Evolutionary conservation across 2,329 filamentous ascomycete genomes (phyloP), one percentile per base, ranked within the genome.

Genomic region (Seiridium cupressi): DNA sequence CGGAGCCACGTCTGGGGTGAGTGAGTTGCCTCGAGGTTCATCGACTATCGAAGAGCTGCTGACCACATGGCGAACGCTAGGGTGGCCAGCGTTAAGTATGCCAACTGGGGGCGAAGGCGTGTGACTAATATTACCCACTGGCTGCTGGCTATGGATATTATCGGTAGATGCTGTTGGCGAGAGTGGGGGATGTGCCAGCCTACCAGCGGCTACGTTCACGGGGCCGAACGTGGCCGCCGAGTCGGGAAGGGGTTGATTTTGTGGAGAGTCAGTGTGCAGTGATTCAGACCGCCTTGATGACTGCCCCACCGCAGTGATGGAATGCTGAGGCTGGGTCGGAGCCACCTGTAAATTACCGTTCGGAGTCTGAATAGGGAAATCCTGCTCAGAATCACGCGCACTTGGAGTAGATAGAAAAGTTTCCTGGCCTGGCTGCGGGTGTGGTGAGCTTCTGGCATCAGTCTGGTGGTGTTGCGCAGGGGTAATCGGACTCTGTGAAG

Each of bases 301-400:
- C n/a, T 58, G 59, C 44, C 49, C 62, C 57, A 69, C 63, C 9
- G 64, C 60, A 2, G 65, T 64, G 5, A 61, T 63, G 47, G 68
- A 64, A 42, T 70, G 66, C 42, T 67, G 66, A 13, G 61, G 56
- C 9, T 66, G 67, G 18, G 18, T 26, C 18, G 18, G 18, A 26
- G 18, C 18, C 18, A 26, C 18, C 18, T 26, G 18, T 26, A 26
- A 26, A 26, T 26, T 26, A 2, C 18, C 57, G 34, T 61, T 66
- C 7, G 53, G n/a, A 13, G 58, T 38, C 11, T 63, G 62, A 18
- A 59, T 44, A n/a, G 38, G 51, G 31, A 38, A 31, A 18, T 54
- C 54, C 10, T 57, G 56, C 13, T 44, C 36, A n/a, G 34, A 31
- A 6, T 31, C 46, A 6, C 35, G 11, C 5, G n/a, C 44, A 35